A percentile compares a stretch with the other conserved stretches of the same genome.
Conservation (phyloP, 352 stramenopile genomes). For the Pythium rhizo-oryzae region DNA sequence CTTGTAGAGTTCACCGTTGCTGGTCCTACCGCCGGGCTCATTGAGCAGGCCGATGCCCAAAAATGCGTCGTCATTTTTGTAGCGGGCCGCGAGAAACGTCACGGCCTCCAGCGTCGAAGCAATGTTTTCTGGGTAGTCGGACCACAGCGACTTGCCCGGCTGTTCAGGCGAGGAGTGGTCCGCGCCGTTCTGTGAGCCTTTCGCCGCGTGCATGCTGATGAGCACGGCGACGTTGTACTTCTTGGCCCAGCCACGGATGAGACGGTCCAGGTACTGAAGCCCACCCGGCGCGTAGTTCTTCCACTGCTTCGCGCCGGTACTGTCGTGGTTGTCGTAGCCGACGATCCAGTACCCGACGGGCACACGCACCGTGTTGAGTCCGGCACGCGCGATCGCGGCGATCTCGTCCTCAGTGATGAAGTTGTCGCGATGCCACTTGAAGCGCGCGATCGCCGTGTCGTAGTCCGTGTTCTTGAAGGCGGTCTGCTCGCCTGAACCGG, state of each 20-base stretch:
- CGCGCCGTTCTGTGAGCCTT: slow-evolving; percentile 76
- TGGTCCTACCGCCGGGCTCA: slow-evolving; percentile 57
- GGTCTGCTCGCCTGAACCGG: slow-evolving; percentile 55
- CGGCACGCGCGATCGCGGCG: slow-evolving; percentile 49
- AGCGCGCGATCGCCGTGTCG: slow-evolving; percentile 40
- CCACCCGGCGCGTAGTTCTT: slow-evolving; percentile 44
- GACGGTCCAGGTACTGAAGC: slow-evolving; percentile 50
- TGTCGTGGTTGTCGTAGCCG: slow-evolving; percentile 65
- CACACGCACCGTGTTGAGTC: slow-evolving; percentile 84
- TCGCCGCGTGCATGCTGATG: slow-evolving; percentile 64
- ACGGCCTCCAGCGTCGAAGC: slow-evolving; percentile 51
- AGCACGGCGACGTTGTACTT: slow-evolving; percentile 51
- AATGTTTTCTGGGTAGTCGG: slow-evolving; percentile 56
- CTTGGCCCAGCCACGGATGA: slow-evolving; percentile 42
- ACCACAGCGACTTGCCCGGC: slow-evolving; percentile 49
- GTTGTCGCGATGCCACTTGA: slow-evolving; percentile 55
- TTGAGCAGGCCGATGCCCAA: slow-evolving; percentile 78
- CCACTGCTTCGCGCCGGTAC: slow-evolving; percentile 45
- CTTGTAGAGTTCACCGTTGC: slow-evolving; percentile 59
- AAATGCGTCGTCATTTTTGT: slow-evolving; percentile 71
- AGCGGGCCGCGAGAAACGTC: slow-evolving; percentile 56
- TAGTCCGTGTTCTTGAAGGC: slow-evolving; percentile 52
- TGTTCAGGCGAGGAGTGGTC: slow-evolving; percentile 67
- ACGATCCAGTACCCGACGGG: slow-evolving; percentile 83
- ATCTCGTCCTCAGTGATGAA: slow-evolving; percentile 82